Percentiles rank a stretch among this genome's conserved stretches.
Conservation (phyloP, 441 rosid species). For the Heliophila coronopifolia region DNA sequence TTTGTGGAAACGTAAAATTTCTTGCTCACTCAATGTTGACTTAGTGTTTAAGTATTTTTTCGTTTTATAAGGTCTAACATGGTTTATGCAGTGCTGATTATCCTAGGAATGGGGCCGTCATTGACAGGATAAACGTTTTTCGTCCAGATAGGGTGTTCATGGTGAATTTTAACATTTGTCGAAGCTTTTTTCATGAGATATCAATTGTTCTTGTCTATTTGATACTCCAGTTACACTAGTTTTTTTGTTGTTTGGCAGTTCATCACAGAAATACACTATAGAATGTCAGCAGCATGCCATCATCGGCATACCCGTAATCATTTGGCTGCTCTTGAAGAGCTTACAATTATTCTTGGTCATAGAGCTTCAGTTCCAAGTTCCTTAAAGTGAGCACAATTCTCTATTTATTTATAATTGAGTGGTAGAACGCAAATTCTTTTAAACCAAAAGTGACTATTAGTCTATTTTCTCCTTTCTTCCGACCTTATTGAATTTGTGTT, state of each 20-base stretch:
- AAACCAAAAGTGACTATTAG: slow-evolving; percentile 9
- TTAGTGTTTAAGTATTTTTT: slow-evolving; percentile 11
- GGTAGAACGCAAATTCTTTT: slow-evolving; percentile 2
- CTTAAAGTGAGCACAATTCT: slow-evolving; percentile 51
- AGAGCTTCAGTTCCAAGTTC: slow-evolving; percentile 83
- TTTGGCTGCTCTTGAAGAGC: slow-evolving; percentile 83
- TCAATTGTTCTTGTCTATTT: slow-evolving; percentile 11
- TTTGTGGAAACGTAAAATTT: slow-evolving; percentile 68
- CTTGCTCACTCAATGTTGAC: slow-evolving; percentile 11
- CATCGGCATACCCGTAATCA: slow-evolving; percentile 75
- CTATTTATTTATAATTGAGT: slow-evolving; percentile 2
- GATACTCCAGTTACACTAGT: slow-evolving; percentile 8
- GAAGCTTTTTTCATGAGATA: slow-evolving; percentile 15
- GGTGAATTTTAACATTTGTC: slow-evolving; percentile 46
- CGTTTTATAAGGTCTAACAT: slow-evolving; percentile 17
- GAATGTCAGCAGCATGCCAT: slow-evolving; percentile 69
- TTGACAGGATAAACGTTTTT: slow-evolving; percentile 82
- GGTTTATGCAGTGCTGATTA: slow-evolving; percentile 50
- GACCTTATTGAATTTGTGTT: slow-evolving; percentile 2
- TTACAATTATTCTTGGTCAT: slow-evolving; percentile 64
- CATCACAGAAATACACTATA: slow-evolving; percentile 78
- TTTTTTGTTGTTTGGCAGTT: slow-evolving; percentile 50
- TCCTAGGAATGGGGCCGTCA: slow-evolving; percentile 42
- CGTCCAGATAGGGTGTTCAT: slow-evolving; percentile 95
- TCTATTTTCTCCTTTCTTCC: slow-evolving; percentile 3